Percentiles rank a stretch among this genome's conserved stretches.
Conservation (phyloP, 768 basidiomycete genomes). For the Lanmaoa rubissima region DNA sequence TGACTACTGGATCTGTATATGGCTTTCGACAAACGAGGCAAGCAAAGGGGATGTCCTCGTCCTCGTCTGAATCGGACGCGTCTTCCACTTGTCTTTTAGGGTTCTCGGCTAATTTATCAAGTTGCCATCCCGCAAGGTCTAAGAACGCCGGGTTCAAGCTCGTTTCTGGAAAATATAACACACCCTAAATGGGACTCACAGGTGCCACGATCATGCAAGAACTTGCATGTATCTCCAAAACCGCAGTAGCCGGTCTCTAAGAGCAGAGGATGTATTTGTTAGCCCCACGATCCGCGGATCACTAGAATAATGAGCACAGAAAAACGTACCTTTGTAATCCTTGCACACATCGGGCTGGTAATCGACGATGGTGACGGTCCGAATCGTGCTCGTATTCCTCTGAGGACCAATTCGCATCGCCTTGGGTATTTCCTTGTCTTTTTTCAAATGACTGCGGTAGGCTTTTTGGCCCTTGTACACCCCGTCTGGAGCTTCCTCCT, state of each 20-base stretch:
- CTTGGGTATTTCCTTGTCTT: constrained; percentile 81
- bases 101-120: constrained; percentile 88
- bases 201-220: constrained; percentile 95
- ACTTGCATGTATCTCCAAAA: constrained; percentile 98
- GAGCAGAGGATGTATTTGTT: background rate
- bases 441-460: constrained; percentile 79
- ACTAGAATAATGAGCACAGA: background rate
- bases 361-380: constrained; percentile 93
- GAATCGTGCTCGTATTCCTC: constrained; percentile 73
- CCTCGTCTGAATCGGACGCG: constrained; percentile 65
- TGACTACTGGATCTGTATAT: constrained; percentile 93
- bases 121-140: constrained; percentile 99
- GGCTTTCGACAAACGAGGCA: constrained; percentile 94
- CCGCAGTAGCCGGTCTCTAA: constrained; percentile 98
- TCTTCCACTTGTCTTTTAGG: constrained; percentile 56
- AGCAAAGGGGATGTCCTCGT: constrained; percentile 95
- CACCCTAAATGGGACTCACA: constrained; percentile 50
- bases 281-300: constrained; percentile 17
- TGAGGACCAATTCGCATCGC: constrained; percentile 85
- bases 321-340: constrained; percentile 90
- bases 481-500: constrained; percentile 66
- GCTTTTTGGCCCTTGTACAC: constrained; percentile 82
- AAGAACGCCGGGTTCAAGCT: constrained; percentile 13
- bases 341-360: constrained; percentile 99
- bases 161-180: background rate